A percentile compares a stretch with the other conserved stretches of the same genome.
phyloP scores from a whole-genome alignment of 2,329 filamentous ascomycete species.

The Stagonosporopsis tanaceti region DNA sequence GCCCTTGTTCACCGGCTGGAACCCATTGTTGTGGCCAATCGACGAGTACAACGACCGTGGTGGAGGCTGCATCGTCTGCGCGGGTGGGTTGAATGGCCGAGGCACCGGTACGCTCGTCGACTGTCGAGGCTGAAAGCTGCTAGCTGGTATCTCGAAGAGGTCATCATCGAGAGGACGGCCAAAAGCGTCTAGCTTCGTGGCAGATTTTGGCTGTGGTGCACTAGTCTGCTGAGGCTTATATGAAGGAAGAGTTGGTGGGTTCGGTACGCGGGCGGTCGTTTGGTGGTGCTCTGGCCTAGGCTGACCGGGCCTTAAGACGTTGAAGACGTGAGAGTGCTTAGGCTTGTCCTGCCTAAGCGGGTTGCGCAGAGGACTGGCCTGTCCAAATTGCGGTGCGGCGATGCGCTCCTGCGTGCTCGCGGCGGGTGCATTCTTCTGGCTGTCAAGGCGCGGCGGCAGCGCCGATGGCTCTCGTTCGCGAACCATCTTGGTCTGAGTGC shows the following conservation, averaged over 20 bases:
- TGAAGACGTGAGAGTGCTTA: constrained; percentile 56
- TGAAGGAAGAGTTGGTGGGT: constrained; percentile 25
- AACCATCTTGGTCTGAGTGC: constrained; percentile 54
- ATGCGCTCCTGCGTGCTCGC: constrained; percentile 45
- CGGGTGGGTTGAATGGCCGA: constrained; percentile 57
- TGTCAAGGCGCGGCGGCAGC: constrained; percentile 37
- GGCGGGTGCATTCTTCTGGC: constrained; percentile 32
- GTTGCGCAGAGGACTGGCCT: constrained; percentile 64
- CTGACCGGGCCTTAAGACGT: constrained; percentile 59
- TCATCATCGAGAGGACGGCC: constrained; percentile 42
- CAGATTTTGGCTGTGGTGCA: constrained; percentile 7
- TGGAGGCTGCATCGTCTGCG: constrained; percentile 57
- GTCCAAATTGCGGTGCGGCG: constrained; percentile 61
- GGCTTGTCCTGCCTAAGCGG: constrained; percentile 50
- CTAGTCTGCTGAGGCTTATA: constrained; percentile 7
- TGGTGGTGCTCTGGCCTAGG: constrained; percentile 61
- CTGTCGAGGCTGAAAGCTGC: constrained; percentile 43
- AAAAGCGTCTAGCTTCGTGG: constrained; percentile 22
- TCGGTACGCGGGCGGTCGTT: constrained; percentile 32
- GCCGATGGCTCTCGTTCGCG: constrained; percentile 59
- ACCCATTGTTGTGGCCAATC: constrained; percentile 51
- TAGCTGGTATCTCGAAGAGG: constrained; percentile 45
- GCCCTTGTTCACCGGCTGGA: constrained; percentile 49
- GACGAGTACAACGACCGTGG: constrained; percentile 63
- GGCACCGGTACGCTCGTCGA: constrained; percentile 54